A percentile compares a stretch with the other conserved stretches of the same genome.
Conservation (phyloP, 495 filamentous ascomycete genomes). For the Pyrenula aspistea region DNA sequence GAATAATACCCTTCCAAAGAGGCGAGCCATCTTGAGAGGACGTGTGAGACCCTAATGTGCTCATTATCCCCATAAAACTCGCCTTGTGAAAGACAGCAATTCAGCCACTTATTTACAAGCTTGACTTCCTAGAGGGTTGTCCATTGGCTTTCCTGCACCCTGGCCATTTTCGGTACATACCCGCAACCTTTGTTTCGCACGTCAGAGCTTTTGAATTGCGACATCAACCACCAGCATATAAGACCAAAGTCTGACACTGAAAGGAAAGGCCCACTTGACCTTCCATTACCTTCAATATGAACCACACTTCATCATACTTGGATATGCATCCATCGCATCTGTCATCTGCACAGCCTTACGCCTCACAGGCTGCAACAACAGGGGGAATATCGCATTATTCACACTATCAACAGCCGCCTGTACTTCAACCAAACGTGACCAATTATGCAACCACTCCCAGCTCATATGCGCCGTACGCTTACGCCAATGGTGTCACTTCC, state of each 20-base stretch:
- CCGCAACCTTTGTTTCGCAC: neutral
- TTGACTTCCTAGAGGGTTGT: neutral
- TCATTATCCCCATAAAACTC: neutral
- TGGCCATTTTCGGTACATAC: neutral
- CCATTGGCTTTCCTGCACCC: neutral
- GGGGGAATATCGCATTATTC: slow-evolving; percentile 58
- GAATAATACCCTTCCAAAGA: too few species aligned
- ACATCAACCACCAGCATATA: neutral
- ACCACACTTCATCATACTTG: slow-evolving; percentile 70
- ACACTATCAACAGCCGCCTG: slow-evolving; percentile 60
- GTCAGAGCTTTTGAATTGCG: neutral
- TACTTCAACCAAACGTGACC: slow-evolving; percentile 65
- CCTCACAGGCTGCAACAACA: slow-evolving; percentile 71
- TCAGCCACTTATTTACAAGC: neutral
- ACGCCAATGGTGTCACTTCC: slow-evolving; percentile 63
- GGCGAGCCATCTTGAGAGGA: neutral
- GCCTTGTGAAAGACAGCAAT: neutral
- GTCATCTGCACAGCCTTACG: slow-evolving; percentile 68
- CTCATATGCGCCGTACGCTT: slow-evolving; percentile 61
- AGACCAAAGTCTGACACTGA: neutral
- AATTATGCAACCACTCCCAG: slow-evolving; percentile 54
- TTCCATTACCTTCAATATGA: slow-evolving; percentile 63
- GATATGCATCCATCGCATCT: slow-evolving; percentile 72
- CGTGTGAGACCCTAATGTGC: neutral
- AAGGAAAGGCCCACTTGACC: neutral